These are phyloP conservation scores for Colletotrichum magnum DNA, from an alignment of 2,329 filamentous ascomycete genomes.

Conservation along the genomic window DNA sequence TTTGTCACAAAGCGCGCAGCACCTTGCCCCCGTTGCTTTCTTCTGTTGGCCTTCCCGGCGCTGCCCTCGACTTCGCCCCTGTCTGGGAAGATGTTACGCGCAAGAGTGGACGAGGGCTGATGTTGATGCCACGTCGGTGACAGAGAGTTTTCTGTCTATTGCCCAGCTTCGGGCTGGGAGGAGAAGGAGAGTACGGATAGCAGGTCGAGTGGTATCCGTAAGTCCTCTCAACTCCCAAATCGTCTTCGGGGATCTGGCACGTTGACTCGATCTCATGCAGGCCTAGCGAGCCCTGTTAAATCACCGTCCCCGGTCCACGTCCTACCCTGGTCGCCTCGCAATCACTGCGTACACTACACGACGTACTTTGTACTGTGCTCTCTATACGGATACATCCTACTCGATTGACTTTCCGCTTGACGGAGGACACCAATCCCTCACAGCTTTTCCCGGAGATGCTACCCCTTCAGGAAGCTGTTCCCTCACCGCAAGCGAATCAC, in stretches of 20 bases:
- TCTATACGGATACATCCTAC: neutral
- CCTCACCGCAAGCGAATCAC: constrained; percentile 23
- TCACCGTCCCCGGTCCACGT: constrained; percentile 17
- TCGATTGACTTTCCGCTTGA: constrained; percentile 36
- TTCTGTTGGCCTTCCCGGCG: neutral
- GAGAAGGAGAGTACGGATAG: no score
- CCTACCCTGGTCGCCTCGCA: constrained; percentile 13
- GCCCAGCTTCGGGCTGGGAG: no score
- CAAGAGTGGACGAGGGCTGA: no score
- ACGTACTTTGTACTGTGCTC: constrained; percentile 22
- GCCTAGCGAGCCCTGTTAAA: constrained; percentile 24
- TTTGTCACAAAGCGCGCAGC: constrained; percentile 10
- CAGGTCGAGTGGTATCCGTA: no score
- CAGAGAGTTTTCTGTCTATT: no score
- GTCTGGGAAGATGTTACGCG: no score
- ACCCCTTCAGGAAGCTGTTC: constrained; percentile 22
- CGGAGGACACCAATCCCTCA: constrained; percentile 20
- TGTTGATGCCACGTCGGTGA: no score
- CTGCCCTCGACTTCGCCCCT: no score
- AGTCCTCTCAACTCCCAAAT: constrained; percentile 4
- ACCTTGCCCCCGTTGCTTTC: neutral
- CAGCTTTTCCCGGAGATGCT: constrained; percentile 16
- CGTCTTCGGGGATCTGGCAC: constrained; percentile 23
- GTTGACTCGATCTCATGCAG: constrained; percentile 37
- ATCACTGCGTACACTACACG: constrained; percentile 14